These are phyloP conservation scores for Populus trichocarpa DNA, from an alignment of 441 rosid species.

Conservation along the genomic window DNA sequence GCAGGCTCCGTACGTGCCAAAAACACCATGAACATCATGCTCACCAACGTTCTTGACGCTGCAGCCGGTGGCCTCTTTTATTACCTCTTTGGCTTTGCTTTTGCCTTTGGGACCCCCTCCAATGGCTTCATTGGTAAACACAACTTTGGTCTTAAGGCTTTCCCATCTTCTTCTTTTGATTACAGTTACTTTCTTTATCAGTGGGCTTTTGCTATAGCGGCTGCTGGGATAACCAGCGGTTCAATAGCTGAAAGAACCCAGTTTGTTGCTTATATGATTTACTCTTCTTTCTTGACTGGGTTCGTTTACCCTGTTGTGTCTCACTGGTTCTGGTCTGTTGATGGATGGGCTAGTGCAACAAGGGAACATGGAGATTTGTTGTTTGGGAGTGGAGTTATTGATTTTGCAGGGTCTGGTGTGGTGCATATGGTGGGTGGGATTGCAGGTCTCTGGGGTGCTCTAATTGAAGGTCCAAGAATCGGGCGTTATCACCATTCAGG, in stretches of 20 bases:
- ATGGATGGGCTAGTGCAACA: too few relatives aligned
- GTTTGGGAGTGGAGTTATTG: too few relatives aligned
- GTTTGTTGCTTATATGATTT: conserved; percentile 61
- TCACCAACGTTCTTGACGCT: conserved; percentile 85
- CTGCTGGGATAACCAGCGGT: conserved; percentile 68
- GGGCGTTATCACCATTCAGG: conserved; percentile 62
- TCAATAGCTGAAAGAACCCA: too few relatives aligned
- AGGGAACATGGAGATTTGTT: too few relatives aligned
- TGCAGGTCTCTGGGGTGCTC: conserved; percentile 68
- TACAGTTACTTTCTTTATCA: conserved; percentile 26
- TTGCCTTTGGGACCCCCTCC: conserved; percentile 74
- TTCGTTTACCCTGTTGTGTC: conserved; percentile 43
- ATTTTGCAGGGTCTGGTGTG: too few relatives aligned
- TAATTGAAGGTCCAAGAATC: conserved; percentile 81
- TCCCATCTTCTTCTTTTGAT: conserved; percentile 40
- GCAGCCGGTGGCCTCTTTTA: conserved; percentile 83
- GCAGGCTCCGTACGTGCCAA: conserved; percentile 55
- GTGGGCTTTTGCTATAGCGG: too few relatives aligned
- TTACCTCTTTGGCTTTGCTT: conserved; percentile 83
- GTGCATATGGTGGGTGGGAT: conserved; percentile 9
- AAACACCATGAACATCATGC: conserved; percentile 69
- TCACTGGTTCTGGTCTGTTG: too few relatives aligned
- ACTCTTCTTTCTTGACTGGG: conserved; percentile 64
- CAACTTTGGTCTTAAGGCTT: conserved; percentile 50
- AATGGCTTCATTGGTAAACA: conserved; percentile 86